phyloP scores from a whole-genome alignment of 176 grass and related monocot genomes.

The Musa acuminata region DNA sequence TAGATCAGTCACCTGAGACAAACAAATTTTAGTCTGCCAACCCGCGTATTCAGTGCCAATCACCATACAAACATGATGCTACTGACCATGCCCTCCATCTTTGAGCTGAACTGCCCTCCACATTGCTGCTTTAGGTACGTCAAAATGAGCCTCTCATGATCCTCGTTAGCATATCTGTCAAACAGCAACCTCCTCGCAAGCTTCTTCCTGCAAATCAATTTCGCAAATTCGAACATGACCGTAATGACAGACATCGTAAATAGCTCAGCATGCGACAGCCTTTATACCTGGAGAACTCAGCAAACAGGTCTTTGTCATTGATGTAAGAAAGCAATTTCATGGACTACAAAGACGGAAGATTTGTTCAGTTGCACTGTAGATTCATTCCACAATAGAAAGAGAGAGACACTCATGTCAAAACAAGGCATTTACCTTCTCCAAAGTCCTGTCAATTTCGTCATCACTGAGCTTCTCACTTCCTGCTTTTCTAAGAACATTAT shows the following conservation, averaged over 20 bases:
- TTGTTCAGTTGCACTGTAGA: too few relatives aligned
- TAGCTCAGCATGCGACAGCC: background rate
- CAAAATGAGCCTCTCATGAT: conserved; percentile 61
- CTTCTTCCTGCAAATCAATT: conserved; percentile 6
- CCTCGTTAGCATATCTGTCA: conserved; percentile 40
- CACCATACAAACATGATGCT: background rate
- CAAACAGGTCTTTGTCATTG: conserved; percentile 38
- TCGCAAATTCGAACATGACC: background rate
- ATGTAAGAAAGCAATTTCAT: conserved; percentile 32
- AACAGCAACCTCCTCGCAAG: conserved; percentile 49
- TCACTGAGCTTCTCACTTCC: conserved; percentile 30
- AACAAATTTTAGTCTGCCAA: background rate
- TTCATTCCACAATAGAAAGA: too few relatives aligned
- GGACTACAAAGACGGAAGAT: conserved; percentile 10
- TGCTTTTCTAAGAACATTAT: conserved; percentile 30
- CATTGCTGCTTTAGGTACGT: conserved; percentile 65
- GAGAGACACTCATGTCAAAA: background rate
- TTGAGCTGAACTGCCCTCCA: conserved; percentile 62
- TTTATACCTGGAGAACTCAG: conserved; percentile 34
- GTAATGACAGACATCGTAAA: background rate
- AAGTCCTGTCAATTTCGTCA: conserved; percentile 33
- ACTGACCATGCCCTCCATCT: conserved; percentile 70
- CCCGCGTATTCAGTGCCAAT: background rate
- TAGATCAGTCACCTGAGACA: conserved; percentile 58
- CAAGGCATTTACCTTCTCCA: conserved; percentile 23